Percentiles rank a stretch among this genome's conserved stretches.
These are phyloP conservation scores for Ophiostoma quercus DNA, from an alignment of 2,329 filamentous ascomycete genomes.

Conservation along the genomic window DNA sequence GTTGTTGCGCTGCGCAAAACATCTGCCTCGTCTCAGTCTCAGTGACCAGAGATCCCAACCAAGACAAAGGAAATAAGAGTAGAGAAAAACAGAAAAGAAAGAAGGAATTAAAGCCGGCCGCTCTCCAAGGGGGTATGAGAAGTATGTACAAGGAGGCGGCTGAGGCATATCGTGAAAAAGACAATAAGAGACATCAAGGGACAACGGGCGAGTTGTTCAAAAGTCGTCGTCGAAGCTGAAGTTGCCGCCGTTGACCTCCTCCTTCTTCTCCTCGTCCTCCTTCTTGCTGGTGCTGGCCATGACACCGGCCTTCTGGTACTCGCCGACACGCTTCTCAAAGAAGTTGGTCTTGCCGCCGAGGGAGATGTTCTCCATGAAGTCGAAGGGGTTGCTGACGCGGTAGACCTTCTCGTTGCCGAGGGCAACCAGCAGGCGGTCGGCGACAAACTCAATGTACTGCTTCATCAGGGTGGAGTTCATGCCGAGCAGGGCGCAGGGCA, in stretches of 20 bases:
- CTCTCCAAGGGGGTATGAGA: slow-evolving; percentile 24
- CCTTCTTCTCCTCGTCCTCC: slow-evolving; percentile 40
- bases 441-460: slow-evolving; percentile 99
- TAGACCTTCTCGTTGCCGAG: slow-evolving; percentile 94
- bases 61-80: slow-evolving; percentile 3
- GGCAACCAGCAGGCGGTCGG: slow-evolving; percentile 85
- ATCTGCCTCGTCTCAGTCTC: not conserved
- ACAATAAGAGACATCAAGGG: not conserved
- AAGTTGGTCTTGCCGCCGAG: slow-evolving; percentile 99
- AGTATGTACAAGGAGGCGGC: slow-evolving; percentile 20
- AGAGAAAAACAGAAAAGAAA: slow-evolving; percentile 4
- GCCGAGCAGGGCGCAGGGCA: slow-evolving; percentile 86
- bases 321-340: slow-evolving; percentile 99
- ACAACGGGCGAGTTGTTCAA: slow-evolving; percentile 46
- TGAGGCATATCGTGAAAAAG: slow-evolving; percentile 1
- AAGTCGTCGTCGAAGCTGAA: slow-evolving; percentile 97
- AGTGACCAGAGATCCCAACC: not conserved
- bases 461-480: slow-evolving; percentile 98
- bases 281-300: slow-evolving; percentile 82
- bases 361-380: slow-evolving; percentile 99
- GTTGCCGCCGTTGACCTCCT: slow-evolving; percentile 59
- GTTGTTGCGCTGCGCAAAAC: slow-evolving; percentile 16
- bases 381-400: slow-evolving; percentile 91
- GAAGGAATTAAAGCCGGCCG: slow-evolving; percentile 16
- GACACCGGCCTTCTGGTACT: slow-evolving; percentile 99